Evolutionary conservation across 164 flowering plant genomes (phyloP).

Genomic region (Berberis thunbergii): DNA sequence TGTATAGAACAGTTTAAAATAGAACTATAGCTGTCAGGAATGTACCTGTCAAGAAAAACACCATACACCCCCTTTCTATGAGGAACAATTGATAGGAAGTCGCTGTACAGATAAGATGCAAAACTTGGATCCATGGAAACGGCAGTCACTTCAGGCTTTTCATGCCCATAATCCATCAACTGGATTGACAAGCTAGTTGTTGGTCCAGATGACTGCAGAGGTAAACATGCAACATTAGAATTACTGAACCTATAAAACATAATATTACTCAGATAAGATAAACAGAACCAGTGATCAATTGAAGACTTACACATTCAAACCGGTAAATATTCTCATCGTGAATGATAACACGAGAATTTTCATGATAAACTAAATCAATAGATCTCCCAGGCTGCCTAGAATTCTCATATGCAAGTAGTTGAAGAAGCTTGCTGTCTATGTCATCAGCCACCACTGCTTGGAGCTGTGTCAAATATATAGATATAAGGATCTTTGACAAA

Average conservation of each 20-base stretch:
- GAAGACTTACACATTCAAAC: slow-evolving; percentile 69
- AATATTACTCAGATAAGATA: not conserved
- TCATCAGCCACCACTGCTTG: slow-evolving; percentile 79
- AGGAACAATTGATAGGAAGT: slow-evolving; percentile 54
- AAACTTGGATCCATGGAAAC: slow-evolving; percentile 79
- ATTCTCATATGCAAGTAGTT: slow-evolving; percentile 78
- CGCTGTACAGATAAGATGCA: slow-evolving; percentile 61
- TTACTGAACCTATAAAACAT: not conserved
- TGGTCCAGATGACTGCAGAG: slow-evolving; percentile 52
- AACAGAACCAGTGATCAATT: not conserved
- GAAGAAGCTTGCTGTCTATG: slow-evolving; percentile 86
- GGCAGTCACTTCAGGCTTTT: slow-evolving; percentile 75
- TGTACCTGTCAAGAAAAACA: slow-evolving; percentile 65
- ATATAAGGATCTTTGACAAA: not conserved
- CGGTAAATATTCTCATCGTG: slow-evolving; percentile 88
- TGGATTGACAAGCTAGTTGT: slow-evolving; percentile 55
- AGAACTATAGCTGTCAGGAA: not conserved
- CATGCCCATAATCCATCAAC: slow-evolving; percentile 73
- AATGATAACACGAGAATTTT: slow-evolving; percentile 68
- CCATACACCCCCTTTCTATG: slow-evolving; percentile 45
- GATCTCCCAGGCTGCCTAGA: slow-evolving; percentile 60
- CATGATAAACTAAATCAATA: slow-evolving; percentile 70
- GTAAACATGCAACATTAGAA: not conserved
- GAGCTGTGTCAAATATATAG: slow-evolving; percentile 39
- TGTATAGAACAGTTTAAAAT: too few species aligned